These are phyloP conservation scores for Xylariomycetidae sp. DNA, from an alignment of 2,329 filamentous ascomycete species.

Conservation along the genomic window DNA sequence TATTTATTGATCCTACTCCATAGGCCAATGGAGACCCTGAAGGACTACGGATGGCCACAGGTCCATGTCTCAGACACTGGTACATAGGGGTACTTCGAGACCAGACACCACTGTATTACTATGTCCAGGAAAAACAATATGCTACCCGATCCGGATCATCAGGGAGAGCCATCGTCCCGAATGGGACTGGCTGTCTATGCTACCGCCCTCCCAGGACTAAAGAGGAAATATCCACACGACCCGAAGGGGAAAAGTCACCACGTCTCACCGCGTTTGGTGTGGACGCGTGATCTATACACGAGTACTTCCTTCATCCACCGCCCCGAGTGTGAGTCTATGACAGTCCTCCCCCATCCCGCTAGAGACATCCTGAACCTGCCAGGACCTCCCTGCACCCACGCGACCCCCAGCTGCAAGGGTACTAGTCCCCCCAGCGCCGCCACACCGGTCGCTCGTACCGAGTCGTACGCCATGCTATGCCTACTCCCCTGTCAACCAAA, in stretches of 20 bases:
- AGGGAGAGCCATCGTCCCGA: constrained; percentile 15
- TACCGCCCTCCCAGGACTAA: constrained; percentile 24
- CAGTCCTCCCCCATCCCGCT: constrained; percentile 8
- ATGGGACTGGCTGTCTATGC: constrained; percentile 12
- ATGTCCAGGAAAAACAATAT: constrained; percentile 15
- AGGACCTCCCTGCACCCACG: constrained; percentile 11
- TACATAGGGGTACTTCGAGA: constrained; percentile 15
- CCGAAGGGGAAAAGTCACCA: constrained; percentile 30
- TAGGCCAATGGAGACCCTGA: constrained; percentile 7
- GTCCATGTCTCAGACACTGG: constrained; percentile 19
- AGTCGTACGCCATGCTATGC: constrained; percentile 20
- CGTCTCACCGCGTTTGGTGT: constrained; percentile 14
- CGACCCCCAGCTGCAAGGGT: constrained; percentile 21
- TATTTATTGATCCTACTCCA: constrained; percentile 12
- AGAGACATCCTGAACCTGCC: constrained; percentile 8
- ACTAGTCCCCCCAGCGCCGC: constrained; percentile 14
- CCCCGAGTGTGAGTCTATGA: constrained; percentile 29
- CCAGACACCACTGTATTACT: constrained; percentile 23
- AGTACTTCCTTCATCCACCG: constrained; percentile 19
- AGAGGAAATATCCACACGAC: constrained; percentile 31
- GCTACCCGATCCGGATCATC: constrained; percentile 17
- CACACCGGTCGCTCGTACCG: constrained; percentile 21
- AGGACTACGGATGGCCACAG: constrained; percentile 4
- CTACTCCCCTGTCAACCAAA: constrained; percentile 20
- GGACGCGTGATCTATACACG: constrained; percentile 20